Evolutionary conservation across 192 early-diverging fungal genomes (phyloP).

Genomic region (Coemansia sp.): DNA sequence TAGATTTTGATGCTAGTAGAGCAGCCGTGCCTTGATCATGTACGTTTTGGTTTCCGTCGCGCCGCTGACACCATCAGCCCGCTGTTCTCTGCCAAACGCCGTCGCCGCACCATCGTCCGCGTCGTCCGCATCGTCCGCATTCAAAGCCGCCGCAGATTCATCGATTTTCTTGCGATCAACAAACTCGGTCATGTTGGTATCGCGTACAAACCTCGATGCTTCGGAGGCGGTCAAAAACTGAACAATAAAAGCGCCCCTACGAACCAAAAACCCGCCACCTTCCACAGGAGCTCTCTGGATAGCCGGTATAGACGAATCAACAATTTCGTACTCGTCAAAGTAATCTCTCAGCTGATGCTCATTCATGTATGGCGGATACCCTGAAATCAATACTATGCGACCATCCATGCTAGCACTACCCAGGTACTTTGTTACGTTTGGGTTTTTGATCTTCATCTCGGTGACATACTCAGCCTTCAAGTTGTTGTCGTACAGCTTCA

Average conservation of each 20-base stretch:
- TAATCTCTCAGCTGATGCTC: slow-evolving; percentile 27
- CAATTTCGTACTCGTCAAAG: slow-evolving; percentile 30
- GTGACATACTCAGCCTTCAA: slow-evolving; percentile 25
- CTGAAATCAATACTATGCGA: slow-evolving; percentile 35
- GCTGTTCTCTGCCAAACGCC: too few species aligned
- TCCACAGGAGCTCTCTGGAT: slow-evolving; percentile 36
- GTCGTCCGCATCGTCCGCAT: too few species aligned
- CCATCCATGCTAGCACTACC: slow-evolving; percentile 23
- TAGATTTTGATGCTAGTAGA: too few species aligned
- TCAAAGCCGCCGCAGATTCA: too few species aligned
- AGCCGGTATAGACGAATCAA: slow-evolving; percentile 35
- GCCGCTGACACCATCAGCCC: too few species aligned
- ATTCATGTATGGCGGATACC: slow-evolving; percentile 33
- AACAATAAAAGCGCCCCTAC: slow-evolving; percentile 33
- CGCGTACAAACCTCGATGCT: slow-evolving; percentile 37
- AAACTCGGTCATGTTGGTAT: slow-evolving; percentile 26
- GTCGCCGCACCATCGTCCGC: too few species aligned
- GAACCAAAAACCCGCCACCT: slow-evolving; percentile 28
- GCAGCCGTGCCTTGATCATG: too few species aligned
- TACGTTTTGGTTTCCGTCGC: too few species aligned
- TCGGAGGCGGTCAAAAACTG: slow-evolving; percentile 32
- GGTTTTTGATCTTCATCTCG: slow-evolving; percentile 11
- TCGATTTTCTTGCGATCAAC: too few species aligned
- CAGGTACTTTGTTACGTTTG: slow-evolving; percentile 23
- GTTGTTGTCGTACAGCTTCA: slow-evolving; percentile 10